Base-by-base conservation (phyloP, 2,329 filamentous ascomycete species). In the Clathrospora elynae region DNA sequence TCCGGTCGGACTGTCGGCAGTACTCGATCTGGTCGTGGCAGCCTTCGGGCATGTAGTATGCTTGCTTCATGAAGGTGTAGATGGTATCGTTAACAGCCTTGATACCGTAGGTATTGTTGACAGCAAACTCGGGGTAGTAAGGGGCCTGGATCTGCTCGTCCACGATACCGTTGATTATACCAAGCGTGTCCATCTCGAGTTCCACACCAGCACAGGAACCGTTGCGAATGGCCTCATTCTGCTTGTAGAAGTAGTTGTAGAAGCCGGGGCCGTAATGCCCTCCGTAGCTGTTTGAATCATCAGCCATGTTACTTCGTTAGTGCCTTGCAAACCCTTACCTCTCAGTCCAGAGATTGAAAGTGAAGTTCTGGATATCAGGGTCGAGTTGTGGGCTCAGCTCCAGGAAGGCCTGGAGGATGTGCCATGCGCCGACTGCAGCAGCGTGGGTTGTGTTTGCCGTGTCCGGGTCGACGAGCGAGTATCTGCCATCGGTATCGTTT, bases 241-340 rank as follows among this genome's bases (percentile, higher is more conserved):
- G 76, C 30, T 81, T 67, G 42, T 79, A 76, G 62, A 82, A 82
- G 54, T 81, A 75, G 45, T 78, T 75, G 67, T 75, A 81, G 64
- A 82, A 81, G 18, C 68, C 70, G 2, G 77, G 77, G 3, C 77
- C 77, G 48, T 79, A 79, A 53, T 78, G 76, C 25, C 77, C 75
- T 24, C 59, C 57, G 30, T 71, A 71, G 44, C 53, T 62, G 18
- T 1, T 0, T 1, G 12, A n/a, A 3, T 14, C 4, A 9, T 57
- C 14, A 55, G 46, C 22, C 13, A 25, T 7, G 1, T 6, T 4
- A 0, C 14, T 12, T 8, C 5, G 0, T 12, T 1, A 18, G 5
- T 12, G 20, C 3, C 3, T 6, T 11, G 35, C 34, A 35, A 34
- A 18, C 23, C 33, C 52, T 30, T 41, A 44, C 62, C 71, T 67